Base-by-base conservation (phyloP, 441 rosid species). In the Dalechampia spathulata region DNA sequence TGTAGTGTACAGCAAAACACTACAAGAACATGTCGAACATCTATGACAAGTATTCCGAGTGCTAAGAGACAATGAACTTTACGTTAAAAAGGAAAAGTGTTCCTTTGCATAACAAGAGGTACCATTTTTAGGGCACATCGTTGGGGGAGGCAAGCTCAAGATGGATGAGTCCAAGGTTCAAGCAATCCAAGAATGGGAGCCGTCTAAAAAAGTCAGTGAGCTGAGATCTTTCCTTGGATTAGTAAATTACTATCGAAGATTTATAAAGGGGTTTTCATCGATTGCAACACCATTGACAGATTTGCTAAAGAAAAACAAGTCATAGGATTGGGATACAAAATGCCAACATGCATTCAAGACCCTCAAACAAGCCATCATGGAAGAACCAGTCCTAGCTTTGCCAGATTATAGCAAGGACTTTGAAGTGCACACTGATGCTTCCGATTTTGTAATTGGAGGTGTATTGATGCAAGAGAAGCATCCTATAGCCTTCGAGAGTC, bases 191-290 rank as follows among this genome's bases (percentile, higher is more conserved):
- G 54, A 49, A 4, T 50, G 47, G 37, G 4, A n/a, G 0, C 0
- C 34, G 1, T 28, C 0, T 0, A 20, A 0, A 0, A 12, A 22
- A 4, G 16, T 46, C 0, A 2, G 2, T 0, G 9, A 60, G 1
- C 1, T 49, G n/a, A 12, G 49, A 13, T 38, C 21, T 7, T 40
- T 58, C 10, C 4, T 48, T 0, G 8, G n/a, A 2, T 23, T 58
- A 4, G 46, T 7, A 0, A 48, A 49, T 13, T 48, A 47, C 26
- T 58, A 58, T 7, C 17, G 0, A 0, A 1, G 47, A 2, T 58
- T 58, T 11, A 48, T 17, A 5, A 2, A 46, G 1, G 25, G 15
- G 0, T 37, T 34, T 13, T 36, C 27, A 1, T 1, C 14, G 1
- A 27, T n/a, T 0, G 43, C 16, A 4, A 30, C 49, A 0, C 43